phyloP scores from a whole-genome alignment of 2,329 filamentous ascomycete species.

The Bisporella sp. region DNA sequence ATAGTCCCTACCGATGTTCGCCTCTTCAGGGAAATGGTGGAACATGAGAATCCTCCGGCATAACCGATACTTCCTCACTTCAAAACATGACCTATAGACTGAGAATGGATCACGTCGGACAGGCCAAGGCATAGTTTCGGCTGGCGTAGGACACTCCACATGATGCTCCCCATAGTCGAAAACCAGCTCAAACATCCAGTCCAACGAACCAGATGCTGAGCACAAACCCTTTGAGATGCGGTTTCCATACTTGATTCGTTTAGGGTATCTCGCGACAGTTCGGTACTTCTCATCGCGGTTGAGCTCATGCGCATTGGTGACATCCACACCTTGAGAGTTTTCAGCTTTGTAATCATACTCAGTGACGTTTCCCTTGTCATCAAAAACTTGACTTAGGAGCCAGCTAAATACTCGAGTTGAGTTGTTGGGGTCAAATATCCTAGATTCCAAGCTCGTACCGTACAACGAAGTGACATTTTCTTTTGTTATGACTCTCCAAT shows the following conservation, averaged over 20 bases:
- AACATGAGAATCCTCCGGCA: conserved; percentile 5
- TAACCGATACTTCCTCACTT: conserved; percentile 3
- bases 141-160: neutral
- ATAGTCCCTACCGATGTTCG: neutral
- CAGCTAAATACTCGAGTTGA: conserved; percentile 1
- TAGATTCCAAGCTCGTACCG: neutral
- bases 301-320: neutral
- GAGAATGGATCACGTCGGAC: conserved; percentile 2
- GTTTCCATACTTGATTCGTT: neutral
- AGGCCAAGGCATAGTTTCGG: neutral
- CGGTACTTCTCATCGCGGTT: neutral
- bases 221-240: neutral
- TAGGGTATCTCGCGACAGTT: neutral
- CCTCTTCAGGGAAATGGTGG: conserved; percentile 2
- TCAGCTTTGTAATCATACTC: conserved; percentile 1
- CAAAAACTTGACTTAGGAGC: conserved; percentile 1
- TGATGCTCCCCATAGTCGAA: neutral
- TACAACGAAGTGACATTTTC: neutral
- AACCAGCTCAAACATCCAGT: neutral
- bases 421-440: neutral
- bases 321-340: neutral
- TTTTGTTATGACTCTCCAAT: neutral
- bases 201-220: neutral
- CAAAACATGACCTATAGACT: neutral
- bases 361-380: neutral